phyloP scores from a whole-genome alignment of 371 early-diverging fungal species.

The Cladochytrium tenue region DNA sequence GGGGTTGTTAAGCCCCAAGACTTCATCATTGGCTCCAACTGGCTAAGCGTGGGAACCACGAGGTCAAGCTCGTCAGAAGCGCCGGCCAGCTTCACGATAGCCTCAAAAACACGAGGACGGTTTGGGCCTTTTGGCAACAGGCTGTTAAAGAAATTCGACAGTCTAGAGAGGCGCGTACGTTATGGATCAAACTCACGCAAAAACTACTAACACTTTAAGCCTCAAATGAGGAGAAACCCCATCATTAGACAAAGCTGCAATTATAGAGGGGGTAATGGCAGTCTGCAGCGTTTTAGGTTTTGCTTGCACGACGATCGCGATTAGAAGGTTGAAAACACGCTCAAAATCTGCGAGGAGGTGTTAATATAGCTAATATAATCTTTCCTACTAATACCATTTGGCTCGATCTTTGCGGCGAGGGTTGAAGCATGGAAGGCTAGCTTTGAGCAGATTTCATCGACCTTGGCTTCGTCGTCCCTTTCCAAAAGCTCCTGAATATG shows the following conservation, averaged over 20 bases:
- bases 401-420: background rate
- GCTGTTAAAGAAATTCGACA: slow-evolving; percentile 81
- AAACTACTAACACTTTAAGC: slow-evolving; percentile 62
- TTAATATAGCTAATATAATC: background rate
- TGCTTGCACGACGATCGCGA: slow-evolving; percentile 57
- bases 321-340: slow-evolving; percentile 69
- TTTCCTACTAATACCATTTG: background rate
- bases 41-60: slow-evolving; percentile 62
- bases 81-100: slow-evolving; percentile 74
- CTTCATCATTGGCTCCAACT: slow-evolving; percentile 61
- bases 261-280: slow-evolving; percentile 50
- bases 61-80: slow-evolving; percentile 72
- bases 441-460: background rate
- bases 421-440: background rate
- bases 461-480: background rate
- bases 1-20: slow-evolving; percentile 73
- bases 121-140: slow-evolving; percentile 64
- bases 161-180: slow-evolving; percentile 48
- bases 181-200: background rate
- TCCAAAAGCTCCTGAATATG: background rate
- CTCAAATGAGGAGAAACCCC: slow-evolving; percentile 53
- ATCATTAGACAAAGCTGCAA: slow-evolving; percentile 53
- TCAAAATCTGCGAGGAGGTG: slow-evolving; percentile 59
- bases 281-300: slow-evolving; percentile 27
- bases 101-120: slow-evolving; percentile 72